Conservation (phyloP, 139 green algal genomes). For the Micractinium sp. region DNA sequence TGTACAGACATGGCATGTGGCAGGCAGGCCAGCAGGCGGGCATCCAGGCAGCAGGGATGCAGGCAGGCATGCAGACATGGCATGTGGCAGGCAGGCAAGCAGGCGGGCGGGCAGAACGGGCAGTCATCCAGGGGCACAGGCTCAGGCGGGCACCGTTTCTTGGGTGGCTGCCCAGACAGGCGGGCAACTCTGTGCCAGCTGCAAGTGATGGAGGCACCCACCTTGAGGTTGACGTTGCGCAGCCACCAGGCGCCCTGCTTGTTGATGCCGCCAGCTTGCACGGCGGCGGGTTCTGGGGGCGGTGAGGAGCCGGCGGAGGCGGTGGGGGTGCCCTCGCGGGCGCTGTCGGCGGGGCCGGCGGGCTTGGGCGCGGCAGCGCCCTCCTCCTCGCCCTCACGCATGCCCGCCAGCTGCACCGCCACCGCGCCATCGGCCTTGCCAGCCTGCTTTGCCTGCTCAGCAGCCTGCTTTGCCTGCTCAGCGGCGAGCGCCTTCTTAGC, state of each 20-base stretch:
- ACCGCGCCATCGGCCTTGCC: background rate
- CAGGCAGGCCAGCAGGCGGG: too few relatives aligned
- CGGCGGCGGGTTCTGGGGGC: background rate
- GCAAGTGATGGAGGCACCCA: too few relatives aligned
- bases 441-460: background rate
- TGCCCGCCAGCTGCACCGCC: conserved; percentile 3
- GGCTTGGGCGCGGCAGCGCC: background rate
- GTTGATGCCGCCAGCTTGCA: conserved; percentile 8
- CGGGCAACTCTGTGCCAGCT: too few relatives aligned
- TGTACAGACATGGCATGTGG: too few relatives aligned
- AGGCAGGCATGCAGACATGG: too few relatives aligned
- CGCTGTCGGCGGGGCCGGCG: conserved; percentile 20
- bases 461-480: background rate
- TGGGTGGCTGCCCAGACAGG: too few relatives aligned
- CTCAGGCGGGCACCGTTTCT: too few relatives aligned
- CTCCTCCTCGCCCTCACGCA: conserved; percentile 9
- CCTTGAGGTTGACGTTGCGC: conserved; percentile 65
- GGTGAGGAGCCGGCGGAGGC: background rate
- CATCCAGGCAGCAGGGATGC: too few relatives aligned
- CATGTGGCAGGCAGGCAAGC: too few relatives aligned
- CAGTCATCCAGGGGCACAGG: too few relatives aligned
- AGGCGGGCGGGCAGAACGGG: too few relatives aligned
- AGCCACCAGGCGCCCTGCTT: conserved; percentile 58
- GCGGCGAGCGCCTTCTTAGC: background rate
- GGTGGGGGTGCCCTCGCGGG: background rate